Base-by-base conservation (phyloP, 2,329 filamentous ascomycete genomes). In the Hyphodiscus sp. region DNA sequence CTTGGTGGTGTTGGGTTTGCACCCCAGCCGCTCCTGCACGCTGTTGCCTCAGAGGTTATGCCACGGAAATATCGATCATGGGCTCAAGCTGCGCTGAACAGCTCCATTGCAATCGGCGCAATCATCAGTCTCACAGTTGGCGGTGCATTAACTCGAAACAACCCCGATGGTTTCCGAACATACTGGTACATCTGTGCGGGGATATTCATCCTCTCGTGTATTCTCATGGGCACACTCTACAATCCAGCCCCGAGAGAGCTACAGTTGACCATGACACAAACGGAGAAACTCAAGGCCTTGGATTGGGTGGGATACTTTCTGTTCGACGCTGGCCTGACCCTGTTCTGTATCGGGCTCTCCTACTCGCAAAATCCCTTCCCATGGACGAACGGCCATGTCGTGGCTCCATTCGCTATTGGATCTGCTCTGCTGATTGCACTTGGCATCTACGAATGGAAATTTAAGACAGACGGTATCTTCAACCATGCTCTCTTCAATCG, bases 221-320 rank as follows among this genome's bases (percentile, higher is more conserved):
- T 64, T 13, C 48, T 71, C n/a, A 64, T 58, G 51, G 41, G 63
- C 18, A 26, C 68, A 9, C 61, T 60, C 1, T 73, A 73, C 61
- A 63, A 66, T 33, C 70, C 71, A 20, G 67, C 67, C 2, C 58
- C 53, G 30, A 61, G 61, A 11, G 44, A 58, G 13, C 49, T 58
- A 19, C 67, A 72, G 55, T 50, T 48, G 6, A 50, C 56, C 13
- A 61, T 67, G 44, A 64, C 62, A 1, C 57, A 53, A 15, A 43
- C 45, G 4, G 63, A 72, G 47, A 73, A 73, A 58, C 56, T 73
- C 1, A 52, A 47, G 20, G 64, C 61, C 49, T 63, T 73, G 8
- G 71, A 73, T 61, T 73, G 71, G 70, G 56, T 69, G 20, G 70
- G 70, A 33, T 72, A 72, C 53, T 20, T 59, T 6, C 61, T 73